phyloP scores from a whole-genome alignment of 139 green algal genomes.

The Micractinium conductrix region DNA sequence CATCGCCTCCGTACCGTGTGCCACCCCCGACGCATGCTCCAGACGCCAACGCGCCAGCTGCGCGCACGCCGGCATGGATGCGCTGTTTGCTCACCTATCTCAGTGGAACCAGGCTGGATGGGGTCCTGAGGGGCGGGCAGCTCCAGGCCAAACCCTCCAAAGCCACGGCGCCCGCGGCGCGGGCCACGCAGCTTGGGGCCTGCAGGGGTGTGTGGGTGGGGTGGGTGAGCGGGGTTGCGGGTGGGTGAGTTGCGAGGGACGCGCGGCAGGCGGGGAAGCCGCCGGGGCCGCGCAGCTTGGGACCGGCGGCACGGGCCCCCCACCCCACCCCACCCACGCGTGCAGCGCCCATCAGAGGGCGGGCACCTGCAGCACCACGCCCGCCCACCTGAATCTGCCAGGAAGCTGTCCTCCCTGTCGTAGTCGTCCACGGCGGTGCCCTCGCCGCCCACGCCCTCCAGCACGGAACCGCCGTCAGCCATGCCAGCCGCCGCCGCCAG shows the following conservation, averaged over 20 bases:
- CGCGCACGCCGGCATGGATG: background rate
- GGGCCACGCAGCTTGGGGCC: conserved; percentile 20
- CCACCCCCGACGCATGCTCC: too few species aligned
- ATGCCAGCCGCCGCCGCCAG: background rate
- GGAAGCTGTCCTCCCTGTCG: conserved; percentile 38
- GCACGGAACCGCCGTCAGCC: conserved; percentile 10
- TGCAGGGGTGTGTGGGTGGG: background rate
- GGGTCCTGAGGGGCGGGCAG: conserved; percentile 56
- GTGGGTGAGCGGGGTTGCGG: too few species aligned
- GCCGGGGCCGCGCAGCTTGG: too few species aligned
- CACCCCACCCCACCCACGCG: too few species aligned
- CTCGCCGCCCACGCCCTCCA: conserved; percentile 5
- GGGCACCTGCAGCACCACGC: too few species aligned
- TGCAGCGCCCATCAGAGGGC: too few species aligned
- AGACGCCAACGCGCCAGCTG: background rate
- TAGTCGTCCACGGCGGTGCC: conserved; percentile 28
- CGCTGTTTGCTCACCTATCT: conserved; percentile 23
- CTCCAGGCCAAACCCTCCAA: conserved; percentile 28
- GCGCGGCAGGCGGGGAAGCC: too few species aligned
- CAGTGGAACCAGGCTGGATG: conserved; percentile 75
- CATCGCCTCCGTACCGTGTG: too few species aligned
- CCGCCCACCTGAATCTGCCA: conserved; percentile 21
- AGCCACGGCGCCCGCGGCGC: conserved; percentile 17
- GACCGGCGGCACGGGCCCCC: too few species aligned
- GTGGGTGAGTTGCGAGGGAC: too few species aligned